Base-by-base conservation (phyloP, 2,329 filamentous ascomycete genomes). In the Claviceps sp. region DNA sequence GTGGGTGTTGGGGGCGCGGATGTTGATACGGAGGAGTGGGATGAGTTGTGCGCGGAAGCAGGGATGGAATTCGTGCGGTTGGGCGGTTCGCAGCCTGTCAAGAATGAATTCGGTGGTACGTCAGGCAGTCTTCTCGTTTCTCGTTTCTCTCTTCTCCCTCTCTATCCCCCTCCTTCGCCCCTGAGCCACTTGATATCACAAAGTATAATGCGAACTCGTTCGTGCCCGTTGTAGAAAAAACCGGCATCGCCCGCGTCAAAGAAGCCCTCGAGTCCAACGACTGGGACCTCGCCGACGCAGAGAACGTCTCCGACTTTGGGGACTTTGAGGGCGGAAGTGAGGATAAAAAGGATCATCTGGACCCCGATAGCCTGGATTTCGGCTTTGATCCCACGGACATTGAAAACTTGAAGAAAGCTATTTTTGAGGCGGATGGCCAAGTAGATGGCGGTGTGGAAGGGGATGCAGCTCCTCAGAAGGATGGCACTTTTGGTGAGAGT, bases 231-330 rank as follows among this genome's bases (percentile, higher is more conserved):
- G 4, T 9, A 79, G 81, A 84, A 63, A 76, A 75, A 53, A 74
- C 71, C 36, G 81, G 81, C 16, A 71, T 84, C 39, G 69, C 76
- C 1, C 72, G 82, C 9, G 71, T 79, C 2, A 69, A 71, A 8
- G 80, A 85, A 60, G 82, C 81, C 0, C 64, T 86, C 14, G 75
- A 85, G 59, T 71, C 80, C 16, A 85, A 84, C 60, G 81, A 84
- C 63, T 86, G 82, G 82, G 71, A 69, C 2, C 64, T 68, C 50
- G 56, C 56, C 11, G 58, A 57, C 8, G 57, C 47, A 6, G 62
- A 56, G 16, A 57, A 58, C 26, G 55, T 56, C 22, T 60, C 4
- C 38, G 64, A 66, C 39, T 63, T 63, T 52, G 61, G 59, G 8
- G 60, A 66, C 20, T 61, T 62, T 5, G 66, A 69, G 57, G 59